Percentiles rank a stretch among this genome's conserved stretches.
phyloP scores from a whole-genome alignment of 164 flowering plant genomes.

The Tetrastigma voinierianum region DNA sequence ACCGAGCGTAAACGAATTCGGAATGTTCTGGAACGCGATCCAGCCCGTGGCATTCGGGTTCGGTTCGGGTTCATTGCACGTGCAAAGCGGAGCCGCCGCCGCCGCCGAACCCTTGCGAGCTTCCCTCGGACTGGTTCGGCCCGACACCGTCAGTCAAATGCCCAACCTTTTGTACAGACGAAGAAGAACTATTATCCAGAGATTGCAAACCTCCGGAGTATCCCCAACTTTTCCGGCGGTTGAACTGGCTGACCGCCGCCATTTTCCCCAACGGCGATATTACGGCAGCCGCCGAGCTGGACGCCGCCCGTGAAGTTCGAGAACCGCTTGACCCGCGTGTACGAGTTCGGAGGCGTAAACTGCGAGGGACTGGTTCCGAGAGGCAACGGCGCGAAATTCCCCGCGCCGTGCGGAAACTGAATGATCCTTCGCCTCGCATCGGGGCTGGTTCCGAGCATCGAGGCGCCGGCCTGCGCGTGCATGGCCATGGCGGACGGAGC shows the following conservation, averaged over 20 bases:
- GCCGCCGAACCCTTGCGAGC: constrained; percentile 38
- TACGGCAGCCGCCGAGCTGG: too few relatives aligned
- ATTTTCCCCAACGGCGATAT: constrained; percentile 84
- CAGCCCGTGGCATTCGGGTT: constrained; percentile 34
- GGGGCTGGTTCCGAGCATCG: constrained; percentile 81
- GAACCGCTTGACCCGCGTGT: constrained; percentile 71
- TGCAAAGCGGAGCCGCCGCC: constrained; percentile 53
- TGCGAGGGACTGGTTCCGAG: constrained; percentile 96
- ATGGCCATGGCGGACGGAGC: constrained; percentile 76
- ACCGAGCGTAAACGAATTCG: constrained; percentile 28
- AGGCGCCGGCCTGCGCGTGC: constrained; percentile 54
- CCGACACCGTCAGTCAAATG: constrained; percentile 35
- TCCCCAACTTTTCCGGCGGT: constrained; percentile 75
- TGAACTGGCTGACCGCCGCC: constrained; percentile 57
- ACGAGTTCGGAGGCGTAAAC: constrained; percentile 82
- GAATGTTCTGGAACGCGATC: constrained; percentile 27
- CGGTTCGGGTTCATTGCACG: constrained; percentile 46
- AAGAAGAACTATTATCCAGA: constrained; percentile 55
- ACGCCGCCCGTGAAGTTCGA: too few relatives aligned
- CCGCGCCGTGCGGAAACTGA: constrained; percentile 66
- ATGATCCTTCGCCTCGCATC: constrained; percentile 66
- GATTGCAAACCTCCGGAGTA: constrained; percentile 55
- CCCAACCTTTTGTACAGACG: constrained; percentile 63
- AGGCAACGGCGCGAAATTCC: constrained; percentile 75
- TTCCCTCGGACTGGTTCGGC: constrained; percentile 55